phyloP scores from a whole-genome alignment of 1,139 yeast genomes.

The Saccharomyces hybrid region DNA sequence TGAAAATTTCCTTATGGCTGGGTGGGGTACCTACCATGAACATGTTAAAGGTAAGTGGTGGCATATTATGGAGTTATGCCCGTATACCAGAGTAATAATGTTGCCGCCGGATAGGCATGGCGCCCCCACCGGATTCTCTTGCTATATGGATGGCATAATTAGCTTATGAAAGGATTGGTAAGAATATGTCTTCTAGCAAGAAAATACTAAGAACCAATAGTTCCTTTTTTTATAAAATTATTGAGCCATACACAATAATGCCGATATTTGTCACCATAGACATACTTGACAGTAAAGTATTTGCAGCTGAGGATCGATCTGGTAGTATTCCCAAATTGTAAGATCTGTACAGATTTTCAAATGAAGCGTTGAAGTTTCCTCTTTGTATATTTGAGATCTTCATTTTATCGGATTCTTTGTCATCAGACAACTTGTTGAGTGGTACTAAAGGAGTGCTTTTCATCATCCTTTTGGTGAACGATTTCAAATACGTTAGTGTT shows the following conservation, averaged over 20 bases:
- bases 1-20: constrained; percentile 65
- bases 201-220: constrained; percentile 44
- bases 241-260: constrained; percentile 80
- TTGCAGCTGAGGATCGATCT: constrained; percentile 38
- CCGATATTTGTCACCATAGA: constrained; percentile 53
- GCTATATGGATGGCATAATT: constrained; percentile 21
- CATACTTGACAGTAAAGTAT: constrained; percentile 46
- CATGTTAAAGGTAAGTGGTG: constrained; percentile 45
- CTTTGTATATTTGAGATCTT: neutral
- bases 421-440: neutral
- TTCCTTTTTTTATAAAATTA: constrained; percentile 73
- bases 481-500: neutral
- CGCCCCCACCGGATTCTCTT: constrained; percentile 27
- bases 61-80: constrained; percentile 47
- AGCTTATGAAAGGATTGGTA: constrained; percentile 20
- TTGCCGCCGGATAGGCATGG: constrained; percentile 33
- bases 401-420: neutral
- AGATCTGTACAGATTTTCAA: constrained; percentile 40
- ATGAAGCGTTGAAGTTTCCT: neutral
- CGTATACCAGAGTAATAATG: constrained; percentile 44
- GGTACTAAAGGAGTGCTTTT: neutral
- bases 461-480: neutral
- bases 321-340: constrained; percentile 52
- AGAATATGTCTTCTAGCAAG: constrained; percentile 32
- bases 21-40: constrained; percentile 50